Evolutionary conservation across 2,329 filamentous ascomycete genomes (phyloP).

Genomic region (Catunica adiposa): DNA sequence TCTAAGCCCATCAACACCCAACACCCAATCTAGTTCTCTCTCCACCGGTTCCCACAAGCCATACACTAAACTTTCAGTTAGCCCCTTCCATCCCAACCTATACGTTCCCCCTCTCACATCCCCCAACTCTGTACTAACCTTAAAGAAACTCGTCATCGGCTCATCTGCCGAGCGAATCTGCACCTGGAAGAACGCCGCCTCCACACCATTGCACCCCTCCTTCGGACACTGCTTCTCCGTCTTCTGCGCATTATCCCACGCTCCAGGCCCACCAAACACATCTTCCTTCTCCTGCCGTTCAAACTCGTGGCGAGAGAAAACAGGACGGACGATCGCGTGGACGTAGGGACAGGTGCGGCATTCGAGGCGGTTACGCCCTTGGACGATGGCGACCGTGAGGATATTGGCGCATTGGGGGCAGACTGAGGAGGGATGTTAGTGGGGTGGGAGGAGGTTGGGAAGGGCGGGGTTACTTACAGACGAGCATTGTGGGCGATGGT

Average conservation of each 20-base stretch:
- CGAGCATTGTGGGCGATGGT: conserved; percentile 34
- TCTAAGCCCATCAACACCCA: background rate
- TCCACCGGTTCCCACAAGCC: conserved; percentile 48
- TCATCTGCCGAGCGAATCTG: conserved; percentile 97
- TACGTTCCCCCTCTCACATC: conserved; percentile 15
- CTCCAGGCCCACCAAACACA: conserved; percentile 73
- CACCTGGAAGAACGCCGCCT: conserved; percentile 89
- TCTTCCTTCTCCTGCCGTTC: conserved; percentile 76
- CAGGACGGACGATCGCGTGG: conserved; percentile 60
- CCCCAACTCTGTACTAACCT: conserved; percentile 35
- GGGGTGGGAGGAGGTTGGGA: conserved; percentile 14
- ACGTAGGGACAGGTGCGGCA: conserved; percentile 93
- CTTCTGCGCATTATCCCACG: conserved; percentile 86
- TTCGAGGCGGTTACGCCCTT: conserved; percentile 65
- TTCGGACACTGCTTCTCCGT: conserved; percentile 66
- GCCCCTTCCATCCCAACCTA: conserved; percentile 6
- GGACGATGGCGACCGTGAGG: conserved; percentile 51
- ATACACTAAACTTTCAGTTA: conserved; percentile 36
- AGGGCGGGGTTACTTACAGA: conserved; percentile 34
- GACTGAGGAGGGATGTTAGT: conserved; percentile 33
- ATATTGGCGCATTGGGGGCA: conserved; percentile 74
- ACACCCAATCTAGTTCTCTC: conserved; percentile 36
- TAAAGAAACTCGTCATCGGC: conserved; percentile 94
- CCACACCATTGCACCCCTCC: conserved; percentile 61
- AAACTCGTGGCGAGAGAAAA: conserved; percentile 71